Percentiles rank a stretch among this genome's conserved stretches.
phyloP scores from a whole-genome alignment of 495 filamentous ascomycete species.

The Penicillium angulare region DNA sequence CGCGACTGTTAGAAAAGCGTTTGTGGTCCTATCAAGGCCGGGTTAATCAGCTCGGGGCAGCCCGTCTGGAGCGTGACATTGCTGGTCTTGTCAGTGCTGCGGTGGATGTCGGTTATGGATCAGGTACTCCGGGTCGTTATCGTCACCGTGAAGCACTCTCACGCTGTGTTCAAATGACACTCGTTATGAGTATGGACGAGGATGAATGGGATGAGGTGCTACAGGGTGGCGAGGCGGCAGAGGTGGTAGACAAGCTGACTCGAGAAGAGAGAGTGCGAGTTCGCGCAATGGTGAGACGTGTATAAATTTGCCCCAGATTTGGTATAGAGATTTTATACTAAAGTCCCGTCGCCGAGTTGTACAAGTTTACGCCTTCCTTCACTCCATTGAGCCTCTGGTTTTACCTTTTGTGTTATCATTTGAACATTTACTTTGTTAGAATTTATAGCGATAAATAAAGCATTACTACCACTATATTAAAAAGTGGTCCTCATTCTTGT shows the following conservation, averaged over 20 bases:
- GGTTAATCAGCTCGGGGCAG: slow-evolving; percentile 79
- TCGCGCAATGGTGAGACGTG: slow-evolving; percentile 53
- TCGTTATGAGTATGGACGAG: slow-evolving; percentile 95
- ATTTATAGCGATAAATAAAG: no score
- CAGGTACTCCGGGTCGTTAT: slow-evolving; percentile 52
- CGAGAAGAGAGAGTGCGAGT: slow-evolving; percentile 61
- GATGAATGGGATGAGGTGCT: slow-evolving; percentile 89
- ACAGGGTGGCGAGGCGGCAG: slow-evolving; percentile 38
- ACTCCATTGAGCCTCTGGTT: no score
- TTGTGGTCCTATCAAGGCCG: slow-evolving; percentile 82
- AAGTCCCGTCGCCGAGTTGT: no score
- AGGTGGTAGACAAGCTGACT: slow-evolving; percentile 51
- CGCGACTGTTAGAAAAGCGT: slow-evolving; percentile 80
- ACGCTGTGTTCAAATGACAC: slow-evolving; percentile 76
- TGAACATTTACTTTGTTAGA: not conserved
- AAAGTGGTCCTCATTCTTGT: no score
- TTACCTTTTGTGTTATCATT: not conserved
- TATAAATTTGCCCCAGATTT: not conserved
- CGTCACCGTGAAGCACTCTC: slow-evolving; percentile 77
- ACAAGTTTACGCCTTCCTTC: no score
- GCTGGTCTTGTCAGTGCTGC: slow-evolving; percentile 74
- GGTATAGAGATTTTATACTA: no score
- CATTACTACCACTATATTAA: no score
- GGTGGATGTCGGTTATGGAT: slow-evolving; percentile 58
- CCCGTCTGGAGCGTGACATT: slow-evolving; percentile 86